These are phyloP conservation scores for Yamadazyma mexicana DNA, from an alignment of 1,139 yeast species.

Conservation along the genomic window DNA sequence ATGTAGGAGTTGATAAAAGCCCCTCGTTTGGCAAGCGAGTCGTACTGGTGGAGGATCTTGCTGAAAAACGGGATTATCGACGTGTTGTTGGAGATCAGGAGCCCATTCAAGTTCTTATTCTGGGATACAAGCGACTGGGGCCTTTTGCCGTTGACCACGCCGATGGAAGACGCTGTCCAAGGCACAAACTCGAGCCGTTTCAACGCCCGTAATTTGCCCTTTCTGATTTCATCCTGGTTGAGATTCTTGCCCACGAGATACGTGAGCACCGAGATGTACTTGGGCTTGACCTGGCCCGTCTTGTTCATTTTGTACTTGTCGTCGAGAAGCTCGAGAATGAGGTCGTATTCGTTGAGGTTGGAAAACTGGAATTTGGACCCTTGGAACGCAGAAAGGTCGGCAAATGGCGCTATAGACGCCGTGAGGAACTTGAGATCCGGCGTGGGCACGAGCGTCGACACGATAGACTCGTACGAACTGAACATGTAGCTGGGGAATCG, in stretches of 20 bases:
- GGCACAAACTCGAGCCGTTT: constrained; percentile 81
- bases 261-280: constrained; percentile 72
- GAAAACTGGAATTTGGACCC: constrained; percentile 45
- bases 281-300: constrained; percentile 11
- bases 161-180: constrained; percentile 81
- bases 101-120: constrained; percentile 55
- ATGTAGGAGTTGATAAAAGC: constrained; percentile 85
- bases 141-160: constrained; percentile 67
- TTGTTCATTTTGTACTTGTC: constrained; percentile 78
- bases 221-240: constrained; percentile 75
- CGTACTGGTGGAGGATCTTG: constrained; percentile 74
- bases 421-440: constrained; percentile 87
- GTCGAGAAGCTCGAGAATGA: constrained; percentile 77
- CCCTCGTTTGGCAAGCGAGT: constrained; percentile 70
- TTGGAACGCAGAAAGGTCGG: constrained; percentile 23
- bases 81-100: constrained; percentile 78
- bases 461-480: constrained; percentile 78
- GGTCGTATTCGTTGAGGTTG: constrained; percentile 81
- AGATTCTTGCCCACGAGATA: constrained; percentile 67
- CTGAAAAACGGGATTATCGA: constrained; percentile 66
- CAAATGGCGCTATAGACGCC: constrained; percentile 86
- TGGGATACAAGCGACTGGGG: constrained; percentile 1
- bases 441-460: constrained; percentile 82
- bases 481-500: constrained; percentile 93
- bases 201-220: constrained; percentile 75